Percentiles rank a stretch among this genome's conserved stretches.
phyloP scores from a whole-genome alignment of 106 monocot species.

The Dioscorea alata region DNA sequence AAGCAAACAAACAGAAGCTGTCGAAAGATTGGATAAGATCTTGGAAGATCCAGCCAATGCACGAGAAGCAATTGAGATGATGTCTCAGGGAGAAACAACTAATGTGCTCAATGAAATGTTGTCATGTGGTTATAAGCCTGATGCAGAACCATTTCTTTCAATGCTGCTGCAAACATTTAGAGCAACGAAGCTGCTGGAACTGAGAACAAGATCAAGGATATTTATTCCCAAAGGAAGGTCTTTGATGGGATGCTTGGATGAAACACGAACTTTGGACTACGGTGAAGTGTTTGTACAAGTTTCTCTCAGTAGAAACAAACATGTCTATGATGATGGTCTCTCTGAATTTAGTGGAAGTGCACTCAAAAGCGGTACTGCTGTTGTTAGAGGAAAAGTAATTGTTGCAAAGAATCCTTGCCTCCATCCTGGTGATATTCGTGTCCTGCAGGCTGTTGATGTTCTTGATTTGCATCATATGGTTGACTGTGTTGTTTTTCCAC shows the following conservation, averaged over 20 bases:
- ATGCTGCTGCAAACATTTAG: constrained; percentile 69
- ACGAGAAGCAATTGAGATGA: constrained; percentile 45
- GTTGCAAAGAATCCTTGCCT: constrained; percentile 95
- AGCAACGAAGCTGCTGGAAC: constrained; percentile 59
- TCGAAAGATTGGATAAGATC: constrained; percentile 49
- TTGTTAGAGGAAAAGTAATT: constrained; percentile 56
- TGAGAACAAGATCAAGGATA: constrained; percentile 73
- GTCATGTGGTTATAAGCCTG: too few species aligned
- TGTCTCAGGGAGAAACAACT: constrained; percentile 58
- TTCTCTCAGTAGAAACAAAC: constrained; percentile 19
- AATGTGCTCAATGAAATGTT: constrained; percentile 65
- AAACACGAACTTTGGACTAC: constrained; percentile 62
- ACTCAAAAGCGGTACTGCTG: constrained; percentile 8
- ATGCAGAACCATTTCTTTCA: constrained; percentile 72
- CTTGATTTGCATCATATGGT: constrained; percentile 84
- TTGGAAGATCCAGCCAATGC: constrained; percentile 53
- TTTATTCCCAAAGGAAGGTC: constrained; percentile 76
- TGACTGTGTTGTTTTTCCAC: constrained; percentile 91
- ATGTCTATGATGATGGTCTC: constrained; percentile 18
- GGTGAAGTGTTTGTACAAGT: constrained; percentile 81
- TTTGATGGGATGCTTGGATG: constrained; percentile 94
- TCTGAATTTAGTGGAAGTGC: constrained; percentile 8
- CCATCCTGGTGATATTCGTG: constrained; percentile 80
- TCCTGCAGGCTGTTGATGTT: constrained; percentile 64
- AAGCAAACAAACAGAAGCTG: constrained; percentile 48